Percentiles rank a stretch among this genome's conserved stretches.
These are phyloP conservation scores for Syzygium aqueum DNA, from an alignment of 345 rosid genomes.

Conservation along the genomic window DNA sequence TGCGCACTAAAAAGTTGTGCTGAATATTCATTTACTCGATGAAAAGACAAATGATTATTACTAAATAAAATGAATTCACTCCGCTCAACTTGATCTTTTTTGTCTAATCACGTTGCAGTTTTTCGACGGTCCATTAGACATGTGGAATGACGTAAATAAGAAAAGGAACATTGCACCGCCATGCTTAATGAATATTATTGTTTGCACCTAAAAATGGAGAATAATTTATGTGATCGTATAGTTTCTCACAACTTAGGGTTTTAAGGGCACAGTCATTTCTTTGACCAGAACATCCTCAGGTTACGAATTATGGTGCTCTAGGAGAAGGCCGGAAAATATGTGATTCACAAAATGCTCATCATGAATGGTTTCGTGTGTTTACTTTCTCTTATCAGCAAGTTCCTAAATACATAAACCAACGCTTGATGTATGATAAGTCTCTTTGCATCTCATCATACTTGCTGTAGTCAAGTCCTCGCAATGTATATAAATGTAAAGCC, in stretches of 20 bases:
- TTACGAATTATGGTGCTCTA: background rate
- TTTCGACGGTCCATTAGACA: background rate
- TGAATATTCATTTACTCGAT: background rate
- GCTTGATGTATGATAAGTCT: background rate
- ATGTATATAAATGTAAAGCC: background rate
- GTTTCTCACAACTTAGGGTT: background rate
- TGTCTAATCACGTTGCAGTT: fast-evolving
- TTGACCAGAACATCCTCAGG: background rate
- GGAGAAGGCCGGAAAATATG: background rate
- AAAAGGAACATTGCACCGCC: background rate
- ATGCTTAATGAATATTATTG: background rate
- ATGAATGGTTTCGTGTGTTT: background rate
- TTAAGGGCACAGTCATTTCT: background rate
- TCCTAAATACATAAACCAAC: background rate
- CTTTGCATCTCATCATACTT: background rate
- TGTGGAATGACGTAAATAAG: background rate
- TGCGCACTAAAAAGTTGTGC: background rate
- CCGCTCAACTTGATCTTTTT: background rate
- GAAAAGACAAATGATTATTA: background rate
- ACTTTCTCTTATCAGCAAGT: background rate
- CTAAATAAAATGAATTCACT: background rate
- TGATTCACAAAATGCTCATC: background rate
- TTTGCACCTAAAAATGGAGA: fast-evolving
- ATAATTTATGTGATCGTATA: background rate
- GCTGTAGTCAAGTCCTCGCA: background rate